These are phyloP conservation scores for Vitis rupestris DNA, from an alignment of 164 flowering plant species.

Conservation along the genomic window DNA sequence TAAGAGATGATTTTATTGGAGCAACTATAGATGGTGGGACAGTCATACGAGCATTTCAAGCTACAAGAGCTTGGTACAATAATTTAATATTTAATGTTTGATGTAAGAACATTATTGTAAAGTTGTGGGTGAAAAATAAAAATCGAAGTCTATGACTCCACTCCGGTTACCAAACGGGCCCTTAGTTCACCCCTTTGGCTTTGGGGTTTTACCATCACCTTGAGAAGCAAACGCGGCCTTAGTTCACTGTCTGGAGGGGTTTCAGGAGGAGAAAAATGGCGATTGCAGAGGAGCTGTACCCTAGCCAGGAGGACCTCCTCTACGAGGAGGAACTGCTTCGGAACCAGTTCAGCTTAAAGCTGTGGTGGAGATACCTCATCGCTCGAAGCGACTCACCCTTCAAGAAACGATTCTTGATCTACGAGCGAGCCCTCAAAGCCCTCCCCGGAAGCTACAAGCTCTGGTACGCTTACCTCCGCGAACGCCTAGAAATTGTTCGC, in stretches of 20 bases:
- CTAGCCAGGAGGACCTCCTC: slow-evolving; percentile 59
- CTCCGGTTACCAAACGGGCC: neutral
- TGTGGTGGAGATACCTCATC: slow-evolving; percentile 92
- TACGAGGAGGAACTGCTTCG: slow-evolving; percentile 87
- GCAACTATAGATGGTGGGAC: no score
- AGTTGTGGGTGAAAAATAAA: no score
- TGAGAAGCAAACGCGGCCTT: no score
- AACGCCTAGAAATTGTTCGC: slow-evolving; percentile 68
- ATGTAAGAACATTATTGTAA: no score
- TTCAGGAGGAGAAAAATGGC: slow-evolving; percentile 17
- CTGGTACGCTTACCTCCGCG: slow-evolving; percentile 89
- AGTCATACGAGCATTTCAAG: no score
- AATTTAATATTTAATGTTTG: no score
- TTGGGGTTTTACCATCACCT: neutral
- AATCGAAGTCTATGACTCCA: no score
- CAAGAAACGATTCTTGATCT: slow-evolving; percentile 64
- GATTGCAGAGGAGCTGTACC: slow-evolving; percentile 56
- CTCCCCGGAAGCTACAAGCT: slow-evolving; percentile 95
- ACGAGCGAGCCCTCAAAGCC: slow-evolving; percentile 87
- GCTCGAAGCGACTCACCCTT: slow-evolving; percentile 58
- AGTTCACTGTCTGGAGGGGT: no score
- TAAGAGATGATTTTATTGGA: no score
- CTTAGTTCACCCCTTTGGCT: neutral
- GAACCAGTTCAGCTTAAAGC: slow-evolving; percentile 75
- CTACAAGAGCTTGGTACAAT: no score